Base-by-base conservation (phyloP, 345 rosid species). In the Eucalyptus erythrocorys region DNA sequence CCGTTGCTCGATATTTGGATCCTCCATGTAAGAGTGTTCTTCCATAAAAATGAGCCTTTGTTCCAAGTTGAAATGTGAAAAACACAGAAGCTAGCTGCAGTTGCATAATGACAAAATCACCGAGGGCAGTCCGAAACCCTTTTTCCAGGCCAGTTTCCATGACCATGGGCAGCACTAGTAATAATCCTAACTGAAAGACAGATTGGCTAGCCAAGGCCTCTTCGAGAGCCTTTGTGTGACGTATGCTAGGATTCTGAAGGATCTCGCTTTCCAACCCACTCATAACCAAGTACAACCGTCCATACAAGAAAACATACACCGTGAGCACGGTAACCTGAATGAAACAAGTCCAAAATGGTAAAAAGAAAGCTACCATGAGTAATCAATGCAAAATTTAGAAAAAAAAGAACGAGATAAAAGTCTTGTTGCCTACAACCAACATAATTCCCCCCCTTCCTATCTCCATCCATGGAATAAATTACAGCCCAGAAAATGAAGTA, bases 21-120 rank as follows among this genome's bases (percentile, higher is more conserved):
- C 96, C 98, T 90, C 99, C 99, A 85, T 97, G 99, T 92, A 98
- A 91, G 92, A 98, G 92, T 49, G 99, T 97, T 92, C 97, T 97
- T 66, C 99, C 99, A 86, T 66, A 98, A 92, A 93, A 98, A 90
- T 98, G 99, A 24, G 97, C 95, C 93, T 97, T 98, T 9, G 99
- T 98, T 89, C 99, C 99, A 86, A 98, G 99, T 94, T 96, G 99
- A 93, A 98, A 98, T 16, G 99, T 97, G 90, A 98, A 98, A 94
- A 98, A 98, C 81, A 96, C 99, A 16, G 99, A 95, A 61, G 99
- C 99, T 86, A 96, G 95, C 92, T 98, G 99, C 89, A 98, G 94
- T 93, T 97, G 99, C 99, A 98, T 98, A 49, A 96, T 96, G 92
- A 98, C 91, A 90, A 98, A 96, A 92, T 97, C 98, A 85, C 96